These are phyloP conservation scores for Plectosphaerella plurivora DNA, from an alignment of 2,329 filamentous ascomycete species.

Conservation along the genomic window DNA sequence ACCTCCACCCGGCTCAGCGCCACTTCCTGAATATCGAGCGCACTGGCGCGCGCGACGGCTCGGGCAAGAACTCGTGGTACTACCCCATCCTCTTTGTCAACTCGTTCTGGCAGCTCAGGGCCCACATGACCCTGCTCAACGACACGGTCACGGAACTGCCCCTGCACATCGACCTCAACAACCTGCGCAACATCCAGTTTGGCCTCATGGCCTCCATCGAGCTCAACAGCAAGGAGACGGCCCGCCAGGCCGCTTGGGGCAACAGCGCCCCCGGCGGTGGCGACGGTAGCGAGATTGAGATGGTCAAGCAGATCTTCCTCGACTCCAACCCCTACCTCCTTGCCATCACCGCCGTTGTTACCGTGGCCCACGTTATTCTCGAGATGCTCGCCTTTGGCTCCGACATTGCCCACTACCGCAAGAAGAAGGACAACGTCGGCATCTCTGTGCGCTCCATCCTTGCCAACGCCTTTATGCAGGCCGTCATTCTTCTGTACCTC, in stretches of 20 bases:
- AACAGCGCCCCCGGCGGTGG: slow-evolving; percentile 68
- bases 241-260: slow-evolving; percentile 72
- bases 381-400: slow-evolving; percentile 96
- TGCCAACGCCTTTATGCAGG: slow-evolving; percentile 96
- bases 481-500: slow-evolving; percentile 92
- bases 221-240: slow-evolving; percentile 78
- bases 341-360: slow-evolving; percentile 77
- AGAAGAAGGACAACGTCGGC: slow-evolving; percentile 99
- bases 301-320: slow-evolving; percentile 92
- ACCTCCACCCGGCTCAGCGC: slow-evolving; percentile 67
- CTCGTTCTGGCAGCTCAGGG: slow-evolving; percentile 93
- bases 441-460: slow-evolving; percentile 95
- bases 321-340: slow-evolving; percentile 93
- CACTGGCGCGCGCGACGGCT: slow-evolving; percentile 75
- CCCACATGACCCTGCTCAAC: slow-evolving; percentile 88
- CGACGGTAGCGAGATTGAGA: slow-evolving; percentile 91
- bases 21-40: slow-evolving; percentile 77
- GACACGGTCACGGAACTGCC: slow-evolving; percentile 80
- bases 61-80: slow-evolving; percentile 90
- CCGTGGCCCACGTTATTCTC: slow-evolving; percentile 87
- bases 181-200: slow-evolving; percentile 86
- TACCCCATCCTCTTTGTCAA: slow-evolving; percentile 87
- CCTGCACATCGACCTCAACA: slow-evolving; percentile 77
- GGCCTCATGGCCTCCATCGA: slow-evolving; percentile 80
- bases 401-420: slow-evolving; percentile 96